Base-by-base conservation (phyloP, 2,329 filamentous ascomycete species). In the Erysiphe pulchra region DNA sequence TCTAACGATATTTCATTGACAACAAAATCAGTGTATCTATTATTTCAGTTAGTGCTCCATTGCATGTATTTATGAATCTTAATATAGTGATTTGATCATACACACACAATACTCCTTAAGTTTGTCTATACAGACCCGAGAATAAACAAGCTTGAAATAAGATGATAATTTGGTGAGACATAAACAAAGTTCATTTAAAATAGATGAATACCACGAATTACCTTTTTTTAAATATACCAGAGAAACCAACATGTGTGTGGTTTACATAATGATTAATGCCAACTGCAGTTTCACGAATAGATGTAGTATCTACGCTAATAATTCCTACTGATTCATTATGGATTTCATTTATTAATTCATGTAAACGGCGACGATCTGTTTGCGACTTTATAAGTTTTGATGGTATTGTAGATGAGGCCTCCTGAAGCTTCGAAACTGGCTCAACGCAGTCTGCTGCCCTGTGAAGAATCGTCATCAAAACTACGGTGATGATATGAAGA, bases 21-120 rank as follows among this genome's bases (percentile, higher is more conserved):
- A 52, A 80, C 57, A 57, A 83, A 83, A 57, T 83, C 78, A 9
- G 76, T 80, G 56, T 81, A 83, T 58, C 75, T 74, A 45, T 12
- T 16, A 14, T 14, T 33, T 17, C 30, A 16, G 47, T 44, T 47
- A 44, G 28, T 43, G 45, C 39, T 39, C 16, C 18, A n/a, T 37
- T 13, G 34, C 17, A 17, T 9, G 11, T n/a, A 17, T 2, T 37
- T 11, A n/a, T 17, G 17, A 37, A 16, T 4, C 16, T 2, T 17
- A 10, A 17, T 5, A 37, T 1, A 2, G 10, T 37, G 12, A n/a
- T 37, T 17, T 2, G 2, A 37, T 37, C 17, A n/a, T 37, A 17
- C 6, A 37, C 11, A 42, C 2, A 11, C 7, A 42, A 42, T 8
- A 18, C 12, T 12, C 13, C 14, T 8, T 18, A 18, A 10, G 24